Evolutionary conservation across 2,329 filamentous ascomycete genomes (phyloP).

Genomic region (Rosellinia necatrix): DNA sequence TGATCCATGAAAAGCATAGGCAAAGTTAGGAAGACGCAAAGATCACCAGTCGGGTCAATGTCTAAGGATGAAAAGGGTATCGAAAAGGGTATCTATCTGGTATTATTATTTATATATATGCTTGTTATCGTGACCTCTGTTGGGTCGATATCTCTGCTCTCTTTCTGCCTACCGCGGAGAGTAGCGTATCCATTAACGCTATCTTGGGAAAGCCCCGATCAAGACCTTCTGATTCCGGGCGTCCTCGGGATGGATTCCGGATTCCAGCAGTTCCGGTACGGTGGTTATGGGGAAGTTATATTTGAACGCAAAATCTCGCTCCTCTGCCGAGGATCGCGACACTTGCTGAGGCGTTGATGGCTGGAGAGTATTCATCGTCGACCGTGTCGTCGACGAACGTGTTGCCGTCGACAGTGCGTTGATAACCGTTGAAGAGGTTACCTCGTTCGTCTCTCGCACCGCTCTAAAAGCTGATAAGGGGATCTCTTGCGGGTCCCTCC

Average conservation of each 20-base stretch:
- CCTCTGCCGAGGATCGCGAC: conserved; percentile 10
- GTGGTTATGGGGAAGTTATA: conserved; percentile 25
- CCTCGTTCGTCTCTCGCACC: conserved; percentile 6
- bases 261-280: conserved; percentile 21
- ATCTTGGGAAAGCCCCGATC: conserved; percentile 25
- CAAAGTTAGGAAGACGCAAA: background rate
- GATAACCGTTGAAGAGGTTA: background rate
- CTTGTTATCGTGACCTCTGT: background rate
- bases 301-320: conserved; percentile 26
- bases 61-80: conserved; percentile 18
- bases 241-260: conserved; percentile 26
- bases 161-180: background rate
- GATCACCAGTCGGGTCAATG: background rate
- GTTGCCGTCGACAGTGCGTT: conserved; percentile 6
- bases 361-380: background rate
- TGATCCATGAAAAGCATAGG: too few species aligned
- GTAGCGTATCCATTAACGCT: background rate
- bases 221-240: conserved; percentile 29
- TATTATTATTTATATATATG: conserved; percentile 11
- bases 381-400: background rate
- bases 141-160: too few species aligned
- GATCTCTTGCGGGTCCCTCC: conserved; percentile 21
- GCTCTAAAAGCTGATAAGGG: conserved; percentile 12
- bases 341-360: background rate
- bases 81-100: too few species aligned